Conservation (phyloP, 2,329 filamentous ascomycete species). For the Cytospora mali region DNA sequence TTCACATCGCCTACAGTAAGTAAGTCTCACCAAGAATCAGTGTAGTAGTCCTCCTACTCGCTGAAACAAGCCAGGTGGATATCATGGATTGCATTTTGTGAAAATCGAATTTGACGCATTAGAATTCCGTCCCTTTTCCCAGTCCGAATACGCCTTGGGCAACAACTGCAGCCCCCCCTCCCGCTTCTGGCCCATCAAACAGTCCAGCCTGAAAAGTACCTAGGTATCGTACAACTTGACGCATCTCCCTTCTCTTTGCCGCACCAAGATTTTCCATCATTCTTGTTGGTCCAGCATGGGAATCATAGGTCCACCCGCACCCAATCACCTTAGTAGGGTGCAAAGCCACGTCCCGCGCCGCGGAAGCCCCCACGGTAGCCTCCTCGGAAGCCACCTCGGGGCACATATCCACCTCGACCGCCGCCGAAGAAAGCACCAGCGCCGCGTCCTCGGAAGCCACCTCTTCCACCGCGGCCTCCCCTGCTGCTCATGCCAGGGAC, state of each 20-base stretch:
- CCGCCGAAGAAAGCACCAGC: conserved; percentile 39
- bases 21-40: neutral
- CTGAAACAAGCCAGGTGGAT: neutral
- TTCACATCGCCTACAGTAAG: neutral
- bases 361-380: conserved; percentile 65
- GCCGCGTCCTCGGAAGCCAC: conserved; percentile 55
- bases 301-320: neutral
- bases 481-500: conserved; percentile 91
- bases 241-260: conserved; percentile 3
- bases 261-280: neutral
- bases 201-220: conserved; percentile 2
- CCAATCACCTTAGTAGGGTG: conserved; percentile 58
- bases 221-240: conserved; percentile 21
- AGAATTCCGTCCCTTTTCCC: conserved; percentile 21
- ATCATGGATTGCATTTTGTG: conserved; percentile 9
- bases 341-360: conserved; percentile 60
- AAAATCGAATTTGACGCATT: conserved; percentile 11
- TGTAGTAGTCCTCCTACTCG: neutral
- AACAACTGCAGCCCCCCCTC: conserved; percentile 18
- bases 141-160: conserved; percentile 22
- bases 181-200: conserved; percentile 22
- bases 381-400: conserved; percentile 57
- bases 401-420: conserved; percentile 56
- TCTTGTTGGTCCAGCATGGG: neutral
- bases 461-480: conserved; percentile 66